Evolutionary conservation across 2,329 filamentous ascomycete species (phyloP), one percentile per base, ranked within the genome.

Genomic region (Ascochyta pisi): DNA sequence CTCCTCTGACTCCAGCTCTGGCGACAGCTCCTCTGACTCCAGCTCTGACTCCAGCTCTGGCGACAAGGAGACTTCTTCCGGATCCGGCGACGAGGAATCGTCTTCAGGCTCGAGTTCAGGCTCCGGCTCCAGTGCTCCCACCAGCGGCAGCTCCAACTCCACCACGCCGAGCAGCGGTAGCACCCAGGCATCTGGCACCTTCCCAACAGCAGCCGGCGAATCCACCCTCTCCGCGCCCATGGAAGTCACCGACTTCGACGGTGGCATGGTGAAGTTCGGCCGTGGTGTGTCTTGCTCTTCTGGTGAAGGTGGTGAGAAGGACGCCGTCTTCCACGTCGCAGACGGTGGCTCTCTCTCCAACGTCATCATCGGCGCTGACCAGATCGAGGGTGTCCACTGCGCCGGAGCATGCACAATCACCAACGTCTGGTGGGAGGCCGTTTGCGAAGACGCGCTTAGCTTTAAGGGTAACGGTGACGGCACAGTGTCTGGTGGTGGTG

Each of bases 321-420:
- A 82, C 45, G 79, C 82, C 34, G 81, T 84, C 66, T 84, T 84
- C 76, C 74, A 81, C 54, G 73, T 85, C 46, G 76, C 79, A 64
- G 73, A 78, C 39, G 82, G 82, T 19, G 83, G 78, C 23, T 81
- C 79, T 22, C 73, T 85, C 33, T 79, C 77, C 63, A 84, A 84
- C 65, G 82, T 79, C 68, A 84, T 85, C 71, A 84, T 85, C 50
- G 82, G 83, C 24, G 74, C 51, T 4, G 66, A 77, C 54, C 78
- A 83, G 65, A 74, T 76, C 29, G 82, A 84, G 66, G 81, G 81
- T 50, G 77, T 84, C 34, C 81, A 84, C 73, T 83, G 82, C 71
- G 68, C 76, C 57, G 81, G 79, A 39, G 71, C 76, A 29, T 83
- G 81, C 71, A 81, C 77, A 13, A 70, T 82, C 27, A 74, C 75